Percentiles rank a stretch among this genome's conserved stretches.
Conservation (phyloP, 2,329 filamentous ascomycete genomes). For the Aspergillus tamarii region DNA sequence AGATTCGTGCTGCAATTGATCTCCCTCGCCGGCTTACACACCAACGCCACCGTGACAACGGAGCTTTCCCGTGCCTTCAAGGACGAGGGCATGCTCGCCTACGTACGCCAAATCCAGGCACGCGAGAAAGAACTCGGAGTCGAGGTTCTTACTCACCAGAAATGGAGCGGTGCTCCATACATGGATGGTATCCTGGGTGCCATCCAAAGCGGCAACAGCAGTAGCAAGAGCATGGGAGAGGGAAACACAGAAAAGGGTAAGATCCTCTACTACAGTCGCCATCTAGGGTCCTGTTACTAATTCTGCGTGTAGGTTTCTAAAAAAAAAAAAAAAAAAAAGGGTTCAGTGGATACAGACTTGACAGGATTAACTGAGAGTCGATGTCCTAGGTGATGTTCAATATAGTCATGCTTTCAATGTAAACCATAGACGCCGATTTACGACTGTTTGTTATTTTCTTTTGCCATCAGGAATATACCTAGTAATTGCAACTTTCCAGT, state of each 20-base stretch:
- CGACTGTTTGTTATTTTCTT: background rate
- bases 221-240: constrained; percentile 90
- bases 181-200: constrained; percentile 88
- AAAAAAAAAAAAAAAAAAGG: too few relatives aligned
- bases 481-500: background rate
- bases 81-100: constrained; percentile 92
- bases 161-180: constrained; percentile 71
- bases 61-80: constrained; percentile 84
- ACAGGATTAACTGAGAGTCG: background rate
- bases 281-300: background rate
- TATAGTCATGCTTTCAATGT: background rate
- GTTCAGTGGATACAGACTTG: background rate
- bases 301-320: background rate
- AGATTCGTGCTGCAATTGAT: constrained; percentile 68
- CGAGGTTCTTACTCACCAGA: constrained; percentile 94
- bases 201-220: constrained; percentile 88
- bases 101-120: constrained; percentile 89
- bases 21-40: constrained; percentile 66
- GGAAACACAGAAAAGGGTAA: constrained; percentile 77
- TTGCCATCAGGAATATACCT: background rate
- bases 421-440: background rate
- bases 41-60: constrained; percentile 64
- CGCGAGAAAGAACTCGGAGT: constrained; percentile 88
- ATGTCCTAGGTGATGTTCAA: background rate
- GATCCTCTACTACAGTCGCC: constrained; percentile 9